A percentile compares a stretch with the other conserved stretches of the same genome.
phyloP scores from a whole-genome alignment of 805 yeast species.

The Citeromyces matritensis region DNA sequence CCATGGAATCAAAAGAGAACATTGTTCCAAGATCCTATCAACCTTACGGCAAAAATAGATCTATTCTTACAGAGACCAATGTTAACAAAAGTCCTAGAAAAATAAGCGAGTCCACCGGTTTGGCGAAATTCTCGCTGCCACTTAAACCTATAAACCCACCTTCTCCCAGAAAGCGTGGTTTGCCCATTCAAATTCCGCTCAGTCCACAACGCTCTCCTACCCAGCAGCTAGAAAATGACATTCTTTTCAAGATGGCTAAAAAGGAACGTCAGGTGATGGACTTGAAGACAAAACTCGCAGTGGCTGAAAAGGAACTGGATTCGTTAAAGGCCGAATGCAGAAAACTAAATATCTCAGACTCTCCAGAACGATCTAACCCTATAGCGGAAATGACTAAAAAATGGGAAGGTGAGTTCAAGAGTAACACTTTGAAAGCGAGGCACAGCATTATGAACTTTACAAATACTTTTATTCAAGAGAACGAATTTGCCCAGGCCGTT shows the following conservation, averaged over 20 bases:
- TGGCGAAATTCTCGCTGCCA: slow-evolving; percentile 25
- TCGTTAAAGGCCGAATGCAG: no score
- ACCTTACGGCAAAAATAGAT: neutral
- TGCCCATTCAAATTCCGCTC: slow-evolving; percentile 21
- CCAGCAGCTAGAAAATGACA: neutral
- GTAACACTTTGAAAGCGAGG: no score
- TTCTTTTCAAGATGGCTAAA: neutral
- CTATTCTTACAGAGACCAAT: neutral
- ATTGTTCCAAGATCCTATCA: neutral
- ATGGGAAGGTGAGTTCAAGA: no score
- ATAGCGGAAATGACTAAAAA: no score
- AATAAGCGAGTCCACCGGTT: slow-evolving; percentile 34
- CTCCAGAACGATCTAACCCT: no score
- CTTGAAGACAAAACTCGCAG: neutral
- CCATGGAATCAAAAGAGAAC: no score
- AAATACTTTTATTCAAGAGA: no score
- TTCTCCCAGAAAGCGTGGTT: slow-evolving; percentile 6
- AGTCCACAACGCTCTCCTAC: slow-evolving; percentile 2
- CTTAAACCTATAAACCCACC: slow-evolving; percentile 5
- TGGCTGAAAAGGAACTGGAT: slow-evolving; percentile 1
- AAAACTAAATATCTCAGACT: no score
- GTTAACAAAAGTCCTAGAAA: no score
- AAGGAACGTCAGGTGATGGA: slow-evolving; percentile 1
- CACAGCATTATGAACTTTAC: no score
- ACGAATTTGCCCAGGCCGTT: no score